Evolutionary conservation across 2,329 filamentous ascomycete genomes (phyloP).

Genomic region (Graphilbum fragrans): DNA sequence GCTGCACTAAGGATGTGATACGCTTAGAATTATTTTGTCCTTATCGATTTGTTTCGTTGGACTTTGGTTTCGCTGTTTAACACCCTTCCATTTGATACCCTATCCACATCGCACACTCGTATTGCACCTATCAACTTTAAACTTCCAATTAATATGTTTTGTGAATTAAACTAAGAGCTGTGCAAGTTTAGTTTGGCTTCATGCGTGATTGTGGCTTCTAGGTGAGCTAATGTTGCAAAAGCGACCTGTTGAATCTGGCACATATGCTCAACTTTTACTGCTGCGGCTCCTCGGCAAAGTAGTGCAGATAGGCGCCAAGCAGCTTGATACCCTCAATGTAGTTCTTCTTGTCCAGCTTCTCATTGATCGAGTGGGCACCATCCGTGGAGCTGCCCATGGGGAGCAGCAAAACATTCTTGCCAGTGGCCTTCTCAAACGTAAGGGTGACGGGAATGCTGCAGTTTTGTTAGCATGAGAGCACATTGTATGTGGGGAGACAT

Average conservation of each 20-base stretch:
- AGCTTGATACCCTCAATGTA: constrained; percentile 98
- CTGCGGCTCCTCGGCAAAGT: constrained; percentile 78
- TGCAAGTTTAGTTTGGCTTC: no score
- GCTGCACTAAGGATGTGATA: constrained; percentile 2
- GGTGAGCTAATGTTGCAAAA: no score
- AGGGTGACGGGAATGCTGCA: constrained; percentile 85
- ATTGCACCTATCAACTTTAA: no score
- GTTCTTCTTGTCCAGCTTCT: constrained; percentile 93
- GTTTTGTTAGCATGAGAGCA: constrained; percentile 3
- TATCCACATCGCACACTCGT: no score
- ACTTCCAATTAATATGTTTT: no score
- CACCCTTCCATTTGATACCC: no score
- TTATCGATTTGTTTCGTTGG: no score
- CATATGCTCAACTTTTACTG: no score
- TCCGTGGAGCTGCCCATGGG: constrained; percentile 98
- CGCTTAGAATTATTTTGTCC: no score
- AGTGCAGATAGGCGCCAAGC: constrained; percentile 88
- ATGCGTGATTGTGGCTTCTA: neutral
- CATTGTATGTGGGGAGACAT: neutral
- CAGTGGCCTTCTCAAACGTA: constrained; percentile 93
- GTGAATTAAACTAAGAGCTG: no score
- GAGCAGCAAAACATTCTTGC: constrained; percentile 91
- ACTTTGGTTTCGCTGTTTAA: no score
- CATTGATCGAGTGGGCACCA: constrained; percentile 93
- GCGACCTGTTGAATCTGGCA: no score